Evolutionary conservation across 305 asterid genomes (phyloP).

Genomic region (Ruellia speciosa): DNA sequence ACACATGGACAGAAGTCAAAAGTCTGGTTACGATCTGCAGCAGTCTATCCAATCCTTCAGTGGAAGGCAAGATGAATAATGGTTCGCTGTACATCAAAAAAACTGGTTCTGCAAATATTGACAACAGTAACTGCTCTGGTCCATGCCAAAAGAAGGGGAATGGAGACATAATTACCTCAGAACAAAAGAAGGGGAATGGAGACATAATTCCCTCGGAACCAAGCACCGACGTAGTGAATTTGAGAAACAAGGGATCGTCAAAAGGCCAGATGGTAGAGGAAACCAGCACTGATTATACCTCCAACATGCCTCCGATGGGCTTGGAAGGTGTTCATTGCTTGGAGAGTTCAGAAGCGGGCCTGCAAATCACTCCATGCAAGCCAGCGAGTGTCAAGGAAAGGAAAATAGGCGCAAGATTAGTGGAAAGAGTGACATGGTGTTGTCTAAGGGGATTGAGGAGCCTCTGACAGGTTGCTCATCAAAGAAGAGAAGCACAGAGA

Average conservation of each 20-base stretch:
- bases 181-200: too few relatives aligned
- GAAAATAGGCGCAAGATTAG: slow-evolving; percentile 22
- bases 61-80: too few relatives aligned
- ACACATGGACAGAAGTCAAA: too few relatives aligned
- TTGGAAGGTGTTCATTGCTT: slow-evolving; percentile 35
- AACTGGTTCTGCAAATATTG: too few relatives aligned
- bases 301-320: too few relatives aligned
- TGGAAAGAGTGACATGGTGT: slow-evolving; percentile 10
- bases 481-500: slow-evolving; percentile 51
- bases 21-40: slow-evolving; percentile 65
- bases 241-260: slow-evolving; percentile 27
- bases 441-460: slow-evolving; percentile 42
- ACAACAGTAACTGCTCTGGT: too few relatives aligned
- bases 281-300: background rate
- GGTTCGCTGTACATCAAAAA: too few relatives aligned
- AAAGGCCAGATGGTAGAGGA: slow-evolving; percentile 13
- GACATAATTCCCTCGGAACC: too few relatives aligned
- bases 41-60: slow-evolving; percentile 71
- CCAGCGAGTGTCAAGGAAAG: slow-evolving; percentile 37
- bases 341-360: slow-evolving; percentile 26
- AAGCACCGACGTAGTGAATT: too few relatives aligned
- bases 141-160: too few relatives aligned
- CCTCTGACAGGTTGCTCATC: slow-evolving; percentile 65
- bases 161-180: too few relatives aligned
- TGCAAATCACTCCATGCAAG: slow-evolving; percentile 62